Base-by-base conservation (phyloP, 441 rosid genomes). In the Brassica hybrid region DNA sequence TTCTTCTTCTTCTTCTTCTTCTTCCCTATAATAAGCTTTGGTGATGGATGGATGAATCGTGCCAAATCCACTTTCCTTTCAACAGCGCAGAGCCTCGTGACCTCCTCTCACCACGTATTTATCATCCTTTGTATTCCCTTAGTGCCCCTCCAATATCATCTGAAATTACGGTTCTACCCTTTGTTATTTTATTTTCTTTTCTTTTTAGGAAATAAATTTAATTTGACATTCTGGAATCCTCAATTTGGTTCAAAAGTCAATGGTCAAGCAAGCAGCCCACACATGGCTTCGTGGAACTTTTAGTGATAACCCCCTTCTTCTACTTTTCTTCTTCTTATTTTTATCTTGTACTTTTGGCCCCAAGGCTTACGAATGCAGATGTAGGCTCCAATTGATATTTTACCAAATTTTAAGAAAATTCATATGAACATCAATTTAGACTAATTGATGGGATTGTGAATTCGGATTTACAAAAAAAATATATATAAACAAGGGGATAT, bases 101-200 rank as follows among this genome's bases (percentile, higher is more conserved):
- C 87, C 41, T 30, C 41, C 86, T 83, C 79, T 83, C 80, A 73
- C 82, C 82, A 69, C 76, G 58, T 74, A 79, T 85, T 80, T 87
- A 83, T 74, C 17, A 58, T 77, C 13, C 59, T n/a, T 19, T 43
- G 16, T 25, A 52, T 75, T 1, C 77, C 85, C 16, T 52, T 38
- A 76, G 0, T 73, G 7, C 90, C 69, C 68, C 87, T 76, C 52
- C 1, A 0, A 7, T 41, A 0, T 5, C 1, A 61, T 18, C 16
- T 3, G 17, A 1, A 1, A 6, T 57, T 23, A 61, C 75, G 27
- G 13, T 43, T 65, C 3, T 36, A 36, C 41, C 7, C 34, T 30
- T 30, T 5, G 34, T 30, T 30, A 30, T 30, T 30, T 30, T 30
- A 30, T 8, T 30, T 30, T 32, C 36, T 30, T 73, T 1, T 9